Evolutionary conservation across 495 filamentous ascomycete species (phyloP), one percentile per base, ranked within the genome.

Genomic region (Acidomyces sp.): DNA sequence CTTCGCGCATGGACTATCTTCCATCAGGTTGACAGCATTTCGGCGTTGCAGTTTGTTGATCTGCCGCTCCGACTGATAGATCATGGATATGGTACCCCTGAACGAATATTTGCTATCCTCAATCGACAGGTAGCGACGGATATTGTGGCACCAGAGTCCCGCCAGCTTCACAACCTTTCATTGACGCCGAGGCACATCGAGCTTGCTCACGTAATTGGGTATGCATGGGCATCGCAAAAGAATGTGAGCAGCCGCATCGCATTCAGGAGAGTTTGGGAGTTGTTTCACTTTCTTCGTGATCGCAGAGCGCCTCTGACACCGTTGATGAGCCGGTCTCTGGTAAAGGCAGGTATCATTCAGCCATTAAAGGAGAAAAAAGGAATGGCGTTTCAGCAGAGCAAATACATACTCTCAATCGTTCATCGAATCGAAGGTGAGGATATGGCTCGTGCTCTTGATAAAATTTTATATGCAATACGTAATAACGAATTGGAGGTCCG

Each of bases 281-380:
- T 48, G 38, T 62, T 54, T 39, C 43, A 31, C 6, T 36, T 41
- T n/a, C 48, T 60, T 15, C 31, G 34, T 9, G 55, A 55, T 23
- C 30, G 43, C 23, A 20, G 52, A 12, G 57, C 49, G 6, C 38
- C 35, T 5, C 9, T 55, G 1, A 18, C 43, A 0, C 25, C 43
- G 9, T 22, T 33, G 12, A 39, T 62, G 22, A 39, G 40, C 10
- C 38, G 45, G 12, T 53, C 60, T 10, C 22, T 62, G 10, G 48
- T 56, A 12, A 21, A 37, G 6, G 45, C 53, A 9, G 57, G 55
- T 2, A 34, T 60, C 7, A 42, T 49, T n/a, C 37, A 51, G 23
- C 50, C 46, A 10, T 39, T 63, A 25, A 22, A 46, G 22, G 41
- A 37, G 25, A 40, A 46, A 17, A 35, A 39, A 23, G 40, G 41